Evolutionary conservation across 257 asterid genomes (phyloP).

Genomic region (Anisodus tanguticus): DNA sequence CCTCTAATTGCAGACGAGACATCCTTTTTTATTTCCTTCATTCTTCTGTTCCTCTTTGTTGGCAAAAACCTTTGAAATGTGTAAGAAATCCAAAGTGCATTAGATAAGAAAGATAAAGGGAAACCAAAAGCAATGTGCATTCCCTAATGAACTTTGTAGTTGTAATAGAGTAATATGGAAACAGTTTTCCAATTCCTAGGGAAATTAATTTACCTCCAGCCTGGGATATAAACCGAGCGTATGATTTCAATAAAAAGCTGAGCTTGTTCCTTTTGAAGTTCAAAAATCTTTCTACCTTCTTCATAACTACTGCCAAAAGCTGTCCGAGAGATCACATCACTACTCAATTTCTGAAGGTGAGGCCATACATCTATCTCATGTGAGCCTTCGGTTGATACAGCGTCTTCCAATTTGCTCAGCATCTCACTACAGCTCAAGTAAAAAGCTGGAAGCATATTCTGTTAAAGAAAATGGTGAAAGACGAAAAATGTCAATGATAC

Average conservation of each 20-base stretch:
- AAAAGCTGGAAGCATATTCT: constrained; percentile 59
- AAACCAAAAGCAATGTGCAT: no score
- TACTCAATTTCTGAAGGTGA: constrained; percentile 35
- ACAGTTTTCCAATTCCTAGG: no score
- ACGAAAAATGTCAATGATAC: neutral
- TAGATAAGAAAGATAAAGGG: no score
- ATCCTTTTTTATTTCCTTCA: constrained; percentile 22
- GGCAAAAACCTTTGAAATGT: constrained; percentile 36
- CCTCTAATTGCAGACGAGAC: constrained; percentile 34
- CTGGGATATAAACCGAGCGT: constrained; percentile 32
- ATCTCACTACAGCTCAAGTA: constrained; percentile 45
- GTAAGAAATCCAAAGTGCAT: neutral
- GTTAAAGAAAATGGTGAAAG: neutral
- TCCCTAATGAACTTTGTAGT: neutral
- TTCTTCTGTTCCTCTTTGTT: constrained; percentile 46
- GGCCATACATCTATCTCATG: constrained; percentile 48
- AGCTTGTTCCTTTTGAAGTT: constrained; percentile 38
- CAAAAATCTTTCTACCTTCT: constrained; percentile 56
- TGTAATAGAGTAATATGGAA: neutral
- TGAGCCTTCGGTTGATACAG: neutral
- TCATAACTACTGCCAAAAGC: constrained; percentile 56
- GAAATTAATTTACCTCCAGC: constrained; percentile 32
- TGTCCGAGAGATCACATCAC: constrained; percentile 55
- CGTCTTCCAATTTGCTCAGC: constrained; percentile 24
- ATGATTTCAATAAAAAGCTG: neutral